Evolutionary conservation across 805 yeast species (phyloP), one percentile per base, ranked within the genome.

Genomic region (Candida orba): DNA sequence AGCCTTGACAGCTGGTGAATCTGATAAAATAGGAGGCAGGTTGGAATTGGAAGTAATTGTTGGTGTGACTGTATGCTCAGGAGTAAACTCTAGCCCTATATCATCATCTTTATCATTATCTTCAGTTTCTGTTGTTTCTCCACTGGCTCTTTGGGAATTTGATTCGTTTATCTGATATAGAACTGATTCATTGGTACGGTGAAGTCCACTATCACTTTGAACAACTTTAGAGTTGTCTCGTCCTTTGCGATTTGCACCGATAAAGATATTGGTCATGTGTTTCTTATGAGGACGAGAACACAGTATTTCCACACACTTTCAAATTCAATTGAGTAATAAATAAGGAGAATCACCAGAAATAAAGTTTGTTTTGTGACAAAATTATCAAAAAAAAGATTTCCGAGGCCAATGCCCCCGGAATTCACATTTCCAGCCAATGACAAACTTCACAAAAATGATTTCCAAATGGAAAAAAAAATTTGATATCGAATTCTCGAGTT

Each of bases 361-460:
- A 20, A 5, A 20, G 22, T 20, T 20, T 14, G 32, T 13, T 30
- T 30, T 13, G 32, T 30, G 22, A 33, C 35, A 18, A 15, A 17
- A 32, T 17, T 18, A 20, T 20, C 22, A 20, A 4, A 20, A 5
- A 20, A 20, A 20, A 4, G 22, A 4, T 20, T 20, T 20, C 22
- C 22, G 22, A 20, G 22, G 22, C 22, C 22, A 20, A 5, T 20
- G 5, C 5, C 5, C 5, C 39, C 46, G 43, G 39, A 41, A 30
- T 4, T 27, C 13, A 17, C 8, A 7, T 29, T 13, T 17, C 15
- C 45, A 47, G 45, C 52, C 49, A 50, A 47, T 47, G n/a, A 45
- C 40, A 43, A 25, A 18, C 34, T 20, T 24, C 36, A 36, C 32
- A 49, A 49, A 47, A 42, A 36, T 33, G 37, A 42, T 47, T 46